These are phyloP conservation scores for Boletales sp. DNA, from an alignment of 768 basidiomycete species.

Conservation along the genomic window DNA sequence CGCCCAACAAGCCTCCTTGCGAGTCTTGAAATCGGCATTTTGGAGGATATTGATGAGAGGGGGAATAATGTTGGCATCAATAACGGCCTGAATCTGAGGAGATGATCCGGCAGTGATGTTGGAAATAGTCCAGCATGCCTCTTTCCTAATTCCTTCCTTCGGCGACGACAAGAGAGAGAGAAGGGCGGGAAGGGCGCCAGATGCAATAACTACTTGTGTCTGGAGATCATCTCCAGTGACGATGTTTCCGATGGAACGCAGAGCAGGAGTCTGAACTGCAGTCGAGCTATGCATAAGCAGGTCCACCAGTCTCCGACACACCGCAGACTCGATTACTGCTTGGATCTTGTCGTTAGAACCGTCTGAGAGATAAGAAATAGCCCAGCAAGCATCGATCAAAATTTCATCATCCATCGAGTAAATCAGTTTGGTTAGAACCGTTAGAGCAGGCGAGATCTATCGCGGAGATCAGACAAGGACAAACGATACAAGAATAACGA, in stretches of 20 bases:
- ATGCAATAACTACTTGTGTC: constrained; percentile 98
- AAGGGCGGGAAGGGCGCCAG: constrained; percentile 93
- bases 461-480: constrained; percentile 11
- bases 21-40: constrained; percentile 98
- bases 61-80: constrained; percentile 97
- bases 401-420: constrained; percentile 99
- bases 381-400: constrained; percentile 99
- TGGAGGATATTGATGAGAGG: constrained; percentile 98
- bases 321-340: constrained; percentile 97
- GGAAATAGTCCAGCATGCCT: constrained; percentile 99
- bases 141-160: constrained; percentile 98
- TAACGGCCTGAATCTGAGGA: constrained; percentile 94
- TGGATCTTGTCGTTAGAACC: constrained; percentile 99
- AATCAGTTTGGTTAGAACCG: constrained; percentile 96
- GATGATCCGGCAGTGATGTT: constrained; percentile 98
- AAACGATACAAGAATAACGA: constrained; percentile 25
- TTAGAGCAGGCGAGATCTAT: constrained; percentile 94
- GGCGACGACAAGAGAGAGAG: constrained; percentile 91
- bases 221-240: constrained; percentile 99
- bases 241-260: constrained; percentile 98
- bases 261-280: constrained; percentile 96
- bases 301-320: constrained; percentile 96
- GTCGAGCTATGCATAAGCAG: constrained; percentile 93
- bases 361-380: constrained; percentile 98
- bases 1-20: constrained; percentile 99